A percentile compares a stretch with the other conserved stretches of the same genome.
phyloP scores from a whole-genome alignment of 2,329 filamentous ascomycete genomes.

The Calonectria montana region DNA sequence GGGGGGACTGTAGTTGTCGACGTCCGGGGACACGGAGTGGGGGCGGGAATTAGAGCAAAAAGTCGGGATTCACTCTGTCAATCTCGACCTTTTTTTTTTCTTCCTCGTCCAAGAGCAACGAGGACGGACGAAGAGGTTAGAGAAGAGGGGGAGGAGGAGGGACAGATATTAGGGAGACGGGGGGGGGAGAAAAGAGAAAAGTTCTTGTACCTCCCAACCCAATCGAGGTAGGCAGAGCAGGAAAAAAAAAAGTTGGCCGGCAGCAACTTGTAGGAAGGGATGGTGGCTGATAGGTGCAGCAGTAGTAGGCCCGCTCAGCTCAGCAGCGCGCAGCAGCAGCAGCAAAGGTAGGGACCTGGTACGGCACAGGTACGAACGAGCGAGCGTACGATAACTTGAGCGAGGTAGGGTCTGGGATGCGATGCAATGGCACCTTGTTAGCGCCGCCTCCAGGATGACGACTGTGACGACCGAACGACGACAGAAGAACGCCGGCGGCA shows the following conservation, averaged over 20 bases:
- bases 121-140: conserved; percentile 26
- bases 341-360: not conserved
- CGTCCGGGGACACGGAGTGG: conserved; percentile 21
- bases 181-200: conserved; percentile 8
- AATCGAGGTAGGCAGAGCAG: conserved; percentile 28
- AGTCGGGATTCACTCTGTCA: conserved; percentile 10
- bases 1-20: conserved; percentile 12
- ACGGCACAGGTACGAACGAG: conserved; percentile 20
- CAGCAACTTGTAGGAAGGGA: conserved; percentile 21
- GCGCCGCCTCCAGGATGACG: conserved; percentile 15
- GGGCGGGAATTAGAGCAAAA: conserved; percentile 10
- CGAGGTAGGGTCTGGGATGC: conserved; percentile 20
- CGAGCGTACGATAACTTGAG: conserved; percentile 15
- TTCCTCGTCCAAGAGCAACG: not conserved
- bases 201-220: conserved; percentile 15
- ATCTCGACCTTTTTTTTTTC: conserved; percentile 29
- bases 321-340: conserved; percentile 3
- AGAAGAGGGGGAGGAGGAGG: not conserved
- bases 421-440: conserved; percentile 21
- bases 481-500: conserved; percentile 13
- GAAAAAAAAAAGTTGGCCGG: conserved; percentile 20
- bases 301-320: conserved; percentile 23
- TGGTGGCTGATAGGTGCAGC: conserved; percentile 27
- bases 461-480: conserved; percentile 10
- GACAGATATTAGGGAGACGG: conserved; percentile 8